phyloP scores from a whole-genome alignment of 371 early-diverging fungal species.

The Phascolomyces articulosus region DNA sequence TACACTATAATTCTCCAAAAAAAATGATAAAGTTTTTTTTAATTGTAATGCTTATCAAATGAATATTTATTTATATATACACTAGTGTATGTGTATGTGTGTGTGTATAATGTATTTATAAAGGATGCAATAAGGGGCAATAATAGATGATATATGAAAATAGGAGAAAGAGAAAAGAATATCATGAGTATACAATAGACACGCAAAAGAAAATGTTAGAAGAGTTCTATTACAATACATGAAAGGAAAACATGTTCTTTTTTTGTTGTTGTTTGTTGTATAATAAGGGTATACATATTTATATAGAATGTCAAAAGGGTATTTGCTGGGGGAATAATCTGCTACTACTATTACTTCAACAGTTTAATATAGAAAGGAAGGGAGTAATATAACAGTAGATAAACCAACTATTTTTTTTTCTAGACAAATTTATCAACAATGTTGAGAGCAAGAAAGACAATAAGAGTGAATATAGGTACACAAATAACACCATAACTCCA shows the following conservation, averaged over 20 bases:
- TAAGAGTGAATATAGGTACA: slow-evolving; percentile 47
- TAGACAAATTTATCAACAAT: slow-evolving; percentile 36
- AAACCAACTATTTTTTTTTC: not conserved
- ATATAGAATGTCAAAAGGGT: too few relatives aligned
- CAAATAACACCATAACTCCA: slow-evolving; percentile 65
- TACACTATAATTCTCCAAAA: too few relatives aligned
- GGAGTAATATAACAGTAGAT: too few relatives aligned
- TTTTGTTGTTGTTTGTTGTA: too few relatives aligned
- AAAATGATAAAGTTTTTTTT: too few relatives aligned
- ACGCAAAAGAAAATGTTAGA: too few relatives aligned
- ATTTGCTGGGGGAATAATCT: too few relatives aligned
- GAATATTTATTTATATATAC: not conserved
- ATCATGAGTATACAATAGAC: not conserved
- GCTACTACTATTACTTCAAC: too few relatives aligned
- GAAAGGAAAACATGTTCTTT: too few relatives aligned
- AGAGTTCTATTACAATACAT: too few relatives aligned
- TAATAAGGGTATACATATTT: not conserved
- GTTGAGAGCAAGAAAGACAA: slow-evolving; percentile 39
- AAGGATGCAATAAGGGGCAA: not conserved
- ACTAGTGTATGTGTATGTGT: too few relatives aligned
- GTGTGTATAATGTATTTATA: not conserved
- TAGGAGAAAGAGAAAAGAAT: not conserved
- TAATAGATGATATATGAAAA: not conserved
- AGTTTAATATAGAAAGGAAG: too few relatives aligned
- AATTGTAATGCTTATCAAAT: not conserved